phyloP scores from a whole-genome alignment of 108 stramenopile species.

The Nannochloropsis gaditana region DNA sequence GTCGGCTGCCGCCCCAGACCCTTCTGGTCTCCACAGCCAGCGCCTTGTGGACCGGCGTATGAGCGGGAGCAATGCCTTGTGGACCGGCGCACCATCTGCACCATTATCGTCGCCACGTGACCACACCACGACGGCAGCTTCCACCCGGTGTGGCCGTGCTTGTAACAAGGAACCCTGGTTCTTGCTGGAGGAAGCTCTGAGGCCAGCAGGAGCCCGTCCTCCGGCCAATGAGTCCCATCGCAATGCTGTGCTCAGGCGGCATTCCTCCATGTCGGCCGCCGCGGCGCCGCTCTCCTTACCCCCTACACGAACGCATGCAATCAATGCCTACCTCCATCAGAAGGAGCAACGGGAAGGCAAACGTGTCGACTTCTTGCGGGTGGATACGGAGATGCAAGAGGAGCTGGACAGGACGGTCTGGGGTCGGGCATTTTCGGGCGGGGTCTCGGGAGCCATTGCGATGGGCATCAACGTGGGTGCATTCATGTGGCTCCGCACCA shows the following conservation, averaged over 20 bases:
- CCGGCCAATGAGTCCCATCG: neutral
- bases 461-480: conserved; percentile 40
- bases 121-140: too few species aligned
- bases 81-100: too few species aligned
- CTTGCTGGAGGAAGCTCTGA: neutral
- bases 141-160: neutral
- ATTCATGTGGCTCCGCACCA: conserved; percentile 52
- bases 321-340: neutral
- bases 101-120: too few species aligned
- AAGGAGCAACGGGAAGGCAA: neutral
- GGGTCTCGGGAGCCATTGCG: conserved; percentile 33
- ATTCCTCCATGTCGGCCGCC: neutral
- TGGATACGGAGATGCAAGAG: neutral
- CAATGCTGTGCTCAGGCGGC: neutral
- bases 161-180: neutral
- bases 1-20: too few species aligned
- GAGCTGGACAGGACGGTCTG: neutral
- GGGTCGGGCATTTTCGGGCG: conserved; percentile 23
- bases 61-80: too few species aligned
- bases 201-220: neutral
- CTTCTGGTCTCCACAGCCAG: too few species aligned
- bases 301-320: neutral
- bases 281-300: neutral
- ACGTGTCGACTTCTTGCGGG: neutral
- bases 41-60: too few species aligned